These are phyloP conservation scores for Chalaropsis thielavioides DNA, from an alignment of 2,329 filamentous ascomycete species.

Conservation along the genomic window DNA sequence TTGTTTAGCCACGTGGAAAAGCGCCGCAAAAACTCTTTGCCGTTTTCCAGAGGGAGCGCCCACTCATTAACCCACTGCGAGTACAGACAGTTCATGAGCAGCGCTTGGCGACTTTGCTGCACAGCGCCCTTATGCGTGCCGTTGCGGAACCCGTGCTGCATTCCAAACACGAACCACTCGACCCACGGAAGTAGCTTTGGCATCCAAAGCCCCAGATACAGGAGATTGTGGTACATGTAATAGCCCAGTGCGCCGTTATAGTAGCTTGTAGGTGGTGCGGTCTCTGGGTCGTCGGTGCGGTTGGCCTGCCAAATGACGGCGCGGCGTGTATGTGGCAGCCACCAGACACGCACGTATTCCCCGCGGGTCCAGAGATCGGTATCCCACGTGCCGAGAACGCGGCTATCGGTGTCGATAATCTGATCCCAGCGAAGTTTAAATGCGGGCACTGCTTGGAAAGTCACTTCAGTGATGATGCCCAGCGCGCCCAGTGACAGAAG, in stretches of 20 bases:
- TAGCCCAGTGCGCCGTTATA: conserved; percentile 75
- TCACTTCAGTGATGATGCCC: conserved; percentile 81
- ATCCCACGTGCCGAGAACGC: conserved; percentile 58
- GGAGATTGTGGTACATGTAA: conserved; percentile 79
- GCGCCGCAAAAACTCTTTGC: conserved; percentile 71
- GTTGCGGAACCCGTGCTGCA: conserved; percentile 86
- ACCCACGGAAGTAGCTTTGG: conserved; percentile 73
- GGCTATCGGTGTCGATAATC: conserved; percentile 53
- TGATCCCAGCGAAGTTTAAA: conserved; percentile 84
- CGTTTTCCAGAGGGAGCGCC: conserved; percentile 74
- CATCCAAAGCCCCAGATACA: conserved; percentile 63
- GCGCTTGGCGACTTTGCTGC: conserved; percentile 62
- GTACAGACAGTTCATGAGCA: conserved; percentile 95
- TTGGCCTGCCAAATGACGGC: conserved; percentile 85
- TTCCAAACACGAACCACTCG: conserved; percentile 92
- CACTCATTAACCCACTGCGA: conserved; percentile 98
- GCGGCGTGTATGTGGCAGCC: conserved; percentile 82
- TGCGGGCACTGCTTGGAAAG: conserved; percentile 62
- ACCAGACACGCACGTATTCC: conserved; percentile 93
- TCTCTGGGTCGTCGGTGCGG: conserved; percentile 49
- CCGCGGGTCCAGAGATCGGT: conserved; percentile 63
- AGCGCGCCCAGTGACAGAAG: conserved; percentile 77
- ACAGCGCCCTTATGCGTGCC: conserved; percentile 56
- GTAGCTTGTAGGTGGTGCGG: conserved; percentile 51
- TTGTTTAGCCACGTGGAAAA: conserved; percentile 73